Evolutionary conservation across 1,139 yeast genomes (phyloP).

Genomic region (Yamadazyma atmosphaerica): DNA sequence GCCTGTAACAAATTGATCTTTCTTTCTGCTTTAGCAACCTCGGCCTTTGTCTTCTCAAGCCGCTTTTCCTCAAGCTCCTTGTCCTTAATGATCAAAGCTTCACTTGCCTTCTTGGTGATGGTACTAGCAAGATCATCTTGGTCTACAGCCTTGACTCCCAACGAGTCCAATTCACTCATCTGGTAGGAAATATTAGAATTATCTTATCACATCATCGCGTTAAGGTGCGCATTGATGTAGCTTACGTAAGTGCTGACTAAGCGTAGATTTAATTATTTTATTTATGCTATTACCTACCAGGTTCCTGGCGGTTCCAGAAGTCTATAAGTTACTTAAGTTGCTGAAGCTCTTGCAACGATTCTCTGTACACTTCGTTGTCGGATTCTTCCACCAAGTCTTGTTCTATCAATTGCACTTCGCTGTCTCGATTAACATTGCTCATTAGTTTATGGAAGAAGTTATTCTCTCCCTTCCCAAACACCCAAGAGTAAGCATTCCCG

Average conservation of each 20-base stretch:
- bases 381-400: conserved; percentile 20
- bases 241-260: too few relatives aligned
- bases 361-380: conserved; percentile 29
- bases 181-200: too few relatives aligned
- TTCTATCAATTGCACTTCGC: conserved; percentile 24
- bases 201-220: too few relatives aligned
- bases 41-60: conserved; percentile 60
- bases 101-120: conserved; percentile 71
- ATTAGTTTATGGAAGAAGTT: conserved; percentile 62
- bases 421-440: conserved; percentile 37
- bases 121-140: conserved; percentile 73
- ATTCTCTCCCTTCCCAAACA: conserved; percentile 74
- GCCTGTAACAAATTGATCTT: conserved; percentile 49
- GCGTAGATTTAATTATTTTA: too few relatives aligned
- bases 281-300: too few relatives aligned
- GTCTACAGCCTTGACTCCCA: conserved; percentile 56
- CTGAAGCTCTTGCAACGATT: conserved; percentile 1
- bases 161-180: conserved; percentile 22
- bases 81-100: conserved; percentile 59
- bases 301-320: too few relatives aligned
- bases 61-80: conserved; percentile 74
- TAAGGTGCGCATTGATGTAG: too few relatives aligned
- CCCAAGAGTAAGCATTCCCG: conserved; percentile 73
- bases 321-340: background rate
- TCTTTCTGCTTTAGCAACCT: conserved; percentile 40